Base-by-base conservation (phyloP, 257 asterid species). In the Perilla frutescens region DNA sequence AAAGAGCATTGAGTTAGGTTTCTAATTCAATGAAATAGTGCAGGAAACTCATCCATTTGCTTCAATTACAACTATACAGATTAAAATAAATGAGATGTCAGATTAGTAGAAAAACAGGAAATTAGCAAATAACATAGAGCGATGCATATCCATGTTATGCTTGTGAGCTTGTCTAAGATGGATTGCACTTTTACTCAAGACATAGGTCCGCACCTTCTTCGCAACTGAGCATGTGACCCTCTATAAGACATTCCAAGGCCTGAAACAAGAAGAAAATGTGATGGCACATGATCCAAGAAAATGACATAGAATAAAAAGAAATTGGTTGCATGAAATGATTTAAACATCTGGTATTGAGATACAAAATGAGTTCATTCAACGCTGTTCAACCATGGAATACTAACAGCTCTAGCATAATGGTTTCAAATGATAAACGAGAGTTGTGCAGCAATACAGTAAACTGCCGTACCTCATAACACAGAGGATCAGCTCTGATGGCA, bases 401-500 rank as follows among this genome's bases (percentile, higher is more conserved):
- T 40, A 44, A 58, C 12, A 49, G 57, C 50, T 39, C 71, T 29
- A 36, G 66, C 61, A 53, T 53, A 68, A 68, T 47, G 51, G 54
- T 47, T 47, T 71, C 72, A 64, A 45, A 44, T 15, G 54, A 59
- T 67, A 66, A 68, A 48, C 40, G 48, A 79, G 29, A 72, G 59
- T 6, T 73, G 45, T 72, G 66, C 73, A 63, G 60, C 45, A 43
- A 40, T 5, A 64, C 50, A 62, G 55, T 31, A 36, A 79, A 76
- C 32, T 55, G 20, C 29, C 79, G 62, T 83, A 95, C 99, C 97
- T 95, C 99, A 59, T 95, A 95, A 80, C 99, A 95, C 47, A 95
- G 76, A 68, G 98, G 98, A 90, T 95, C 99, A 68, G 96, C 98
- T 85, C 82, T 89, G 84, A 95, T 90, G 77, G 99, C 98, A 79